These are phyloP conservation scores for Metarhizium rileyi DNA, from an alignment of 2,329 filamentous ascomycete species.

Conservation along the genomic window DNA sequence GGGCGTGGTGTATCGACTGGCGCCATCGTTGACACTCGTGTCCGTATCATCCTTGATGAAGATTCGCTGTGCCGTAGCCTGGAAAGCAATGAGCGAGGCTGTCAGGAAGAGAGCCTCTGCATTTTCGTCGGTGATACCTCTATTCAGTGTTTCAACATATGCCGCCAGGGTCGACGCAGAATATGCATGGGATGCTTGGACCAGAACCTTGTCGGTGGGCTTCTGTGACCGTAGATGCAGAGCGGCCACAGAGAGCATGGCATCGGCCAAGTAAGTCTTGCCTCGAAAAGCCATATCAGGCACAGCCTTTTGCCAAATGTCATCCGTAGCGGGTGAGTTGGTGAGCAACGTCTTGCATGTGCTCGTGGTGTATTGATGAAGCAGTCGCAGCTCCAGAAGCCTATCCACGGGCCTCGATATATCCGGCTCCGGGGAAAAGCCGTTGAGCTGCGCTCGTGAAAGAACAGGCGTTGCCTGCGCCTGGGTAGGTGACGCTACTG, in stretches of 20 bases:
- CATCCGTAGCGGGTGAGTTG: slow-evolving; percentile 38
- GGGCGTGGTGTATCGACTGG: slow-evolving; percentile 45
- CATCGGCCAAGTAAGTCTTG: slow-evolving; percentile 50
- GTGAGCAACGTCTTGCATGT: slow-evolving; percentile 51
- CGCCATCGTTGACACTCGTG: slow-evolving; percentile 21
- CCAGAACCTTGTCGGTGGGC: slow-evolving; percentile 49
- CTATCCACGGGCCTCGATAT: slow-evolving; percentile 31
- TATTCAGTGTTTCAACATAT: slow-evolving; percentile 46
- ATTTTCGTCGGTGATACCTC: slow-evolving; percentile 48
- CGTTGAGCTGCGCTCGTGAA: slow-evolving; percentile 7
- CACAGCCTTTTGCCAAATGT: slow-evolving; percentile 51
- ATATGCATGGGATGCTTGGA: slow-evolving; percentile 54
- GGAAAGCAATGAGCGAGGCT: slow-evolving; percentile 54
- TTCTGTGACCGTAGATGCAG: slow-evolving; percentile 48
- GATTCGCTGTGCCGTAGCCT: slow-evolving; percentile 53
- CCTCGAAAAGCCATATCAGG: slow-evolving; percentile 52
- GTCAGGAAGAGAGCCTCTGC: slow-evolving; percentile 56
- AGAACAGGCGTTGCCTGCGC: slow-evolving; percentile 18
- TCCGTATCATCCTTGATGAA: slow-evolving; percentile 48
- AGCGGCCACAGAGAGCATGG: slow-evolving; percentile 53
- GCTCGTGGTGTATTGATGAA: slow-evolving; percentile 54
- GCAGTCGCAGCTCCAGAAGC: slow-evolving; percentile 50
- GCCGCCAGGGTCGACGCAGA: slow-evolving; percentile 53
- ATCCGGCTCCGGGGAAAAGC: slow-evolving; percentile 14
- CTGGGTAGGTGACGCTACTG: slow-evolving; percentile 21